phyloP scores from a whole-genome alignment of 2,329 filamentous ascomycete genomes.

The Aspergillus intermedius region DNA sequence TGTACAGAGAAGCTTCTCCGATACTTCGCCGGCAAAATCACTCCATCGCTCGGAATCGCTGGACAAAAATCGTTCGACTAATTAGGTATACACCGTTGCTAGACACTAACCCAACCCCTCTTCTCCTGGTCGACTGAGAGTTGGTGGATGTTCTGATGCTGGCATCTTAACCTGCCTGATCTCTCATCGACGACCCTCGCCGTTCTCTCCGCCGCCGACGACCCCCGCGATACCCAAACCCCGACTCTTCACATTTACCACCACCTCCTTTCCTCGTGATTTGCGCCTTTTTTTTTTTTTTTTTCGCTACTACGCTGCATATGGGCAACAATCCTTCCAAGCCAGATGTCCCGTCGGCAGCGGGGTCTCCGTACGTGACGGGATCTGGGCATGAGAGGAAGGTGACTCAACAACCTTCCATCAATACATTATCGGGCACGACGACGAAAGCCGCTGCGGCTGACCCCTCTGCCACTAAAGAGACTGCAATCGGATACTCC shows the following conservation, averaged over 20 bases:
- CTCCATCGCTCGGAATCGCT: background rate
- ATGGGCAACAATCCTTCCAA: slow-evolving; percentile 48
- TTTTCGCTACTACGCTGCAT: slow-evolving; percentile 15
- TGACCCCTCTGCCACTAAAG: slow-evolving; percentile 38
- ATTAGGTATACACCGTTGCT: background rate
- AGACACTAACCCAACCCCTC: background rate
- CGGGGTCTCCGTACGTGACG: slow-evolving; percentile 19
- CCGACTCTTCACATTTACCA: slow-evolving; percentile 4
- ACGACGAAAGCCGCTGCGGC: slow-evolving; percentile 35
- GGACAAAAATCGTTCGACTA: background rate
- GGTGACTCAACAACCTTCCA: slow-evolving; percentile 35
- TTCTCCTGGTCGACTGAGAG: slow-evolving; percentile 1
- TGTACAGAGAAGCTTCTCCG: background rate
- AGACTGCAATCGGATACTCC: slow-evolving; percentile 37
- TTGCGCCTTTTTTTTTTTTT: too few species aligned
- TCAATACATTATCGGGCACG: slow-evolving; percentile 32
- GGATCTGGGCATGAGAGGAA: slow-evolving; percentile 29
- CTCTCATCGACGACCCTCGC: slow-evolving; percentile 1
- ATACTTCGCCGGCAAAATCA: background rate
- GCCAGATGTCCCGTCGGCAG: slow-evolving; percentile 24
- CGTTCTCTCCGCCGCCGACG: background rate
- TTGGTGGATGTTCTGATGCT: slow-evolving; percentile 15
- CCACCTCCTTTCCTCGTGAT: slow-evolving; percentile 1
- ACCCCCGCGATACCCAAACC: background rate
- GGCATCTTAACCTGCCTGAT: slow-evolving; percentile 13